These are phyloP conservation scores for Sphagnum magellanicum DNA, from an alignment of 228 moss, liverwort and hornwort species.

Conservation along the genomic window DNA sequence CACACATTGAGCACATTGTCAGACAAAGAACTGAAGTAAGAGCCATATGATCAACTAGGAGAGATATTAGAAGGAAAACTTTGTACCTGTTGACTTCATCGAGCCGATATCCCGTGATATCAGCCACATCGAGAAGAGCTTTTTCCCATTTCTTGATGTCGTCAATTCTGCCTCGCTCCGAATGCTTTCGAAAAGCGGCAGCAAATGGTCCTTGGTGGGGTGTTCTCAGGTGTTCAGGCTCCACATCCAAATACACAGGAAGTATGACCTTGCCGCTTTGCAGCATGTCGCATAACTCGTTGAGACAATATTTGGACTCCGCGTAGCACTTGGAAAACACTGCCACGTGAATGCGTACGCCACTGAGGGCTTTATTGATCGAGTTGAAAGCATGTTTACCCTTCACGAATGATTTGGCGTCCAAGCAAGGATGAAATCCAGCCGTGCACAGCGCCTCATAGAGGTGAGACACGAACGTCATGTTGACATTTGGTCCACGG, in stretches of 20 bases:
- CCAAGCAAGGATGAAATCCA: conserved; percentile 22
- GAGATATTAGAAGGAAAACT: too few species aligned
- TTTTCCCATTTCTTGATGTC: too few species aligned
- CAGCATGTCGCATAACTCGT: conserved; percentile 20
- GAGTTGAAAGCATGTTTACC: conserved; percentile 16
- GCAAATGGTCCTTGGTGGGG: background rate
- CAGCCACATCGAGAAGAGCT: too few species aligned
- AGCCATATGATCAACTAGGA: too few species aligned
- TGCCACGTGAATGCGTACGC: conserved; percentile 16
- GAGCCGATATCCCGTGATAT: too few species aligned
- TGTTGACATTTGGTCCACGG: conserved; percentile 20
- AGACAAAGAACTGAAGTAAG: too few species aligned
- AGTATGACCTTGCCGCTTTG: conserved; percentile 15
- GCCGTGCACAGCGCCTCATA: conserved; percentile 18
- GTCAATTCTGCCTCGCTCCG: too few species aligned
- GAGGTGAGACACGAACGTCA: conserved; percentile 21
- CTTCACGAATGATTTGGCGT: conserved; percentile 16
- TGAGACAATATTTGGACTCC: conserved; percentile 21
- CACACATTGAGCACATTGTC: too few species aligned
- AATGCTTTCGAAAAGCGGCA: too few species aligned
- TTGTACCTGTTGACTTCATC: too few species aligned
- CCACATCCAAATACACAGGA: conserved; percentile 23
- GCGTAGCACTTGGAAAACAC: conserved; percentile 19
- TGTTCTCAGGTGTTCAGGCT: conserved; percentile 9
- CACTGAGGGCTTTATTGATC: conserved; percentile 16